A percentile compares a stretch with the other conserved stretches of the same genome.
These are phyloP conservation scores for Coprinellus micaceus DNA, from an alignment of 768 basidiomycete species.

Conservation along the genomic window DNA sequence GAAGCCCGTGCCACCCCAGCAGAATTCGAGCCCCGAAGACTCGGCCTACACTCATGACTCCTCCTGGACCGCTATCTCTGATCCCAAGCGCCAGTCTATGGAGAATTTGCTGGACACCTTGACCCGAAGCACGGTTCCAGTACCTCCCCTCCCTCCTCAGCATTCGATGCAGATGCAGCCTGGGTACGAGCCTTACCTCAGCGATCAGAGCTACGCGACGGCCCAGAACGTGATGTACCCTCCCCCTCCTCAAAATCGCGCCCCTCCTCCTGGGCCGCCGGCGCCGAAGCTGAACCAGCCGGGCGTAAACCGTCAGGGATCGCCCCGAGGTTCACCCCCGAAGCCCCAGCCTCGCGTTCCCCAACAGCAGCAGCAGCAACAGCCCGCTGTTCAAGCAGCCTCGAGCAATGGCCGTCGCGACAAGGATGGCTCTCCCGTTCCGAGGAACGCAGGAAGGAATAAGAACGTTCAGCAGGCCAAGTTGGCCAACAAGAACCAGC, in stretches of 20 bases:
- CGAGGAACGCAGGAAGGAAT: slow-evolving; percentile 28
- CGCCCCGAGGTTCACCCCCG: slow-evolving; percentile 65
- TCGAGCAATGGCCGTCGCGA: slow-evolving; percentile 55
- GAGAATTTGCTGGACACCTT: slow-evolving; percentile 78
- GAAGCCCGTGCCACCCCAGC: slow-evolving; percentile 57
- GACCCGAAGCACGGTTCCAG: slow-evolving; percentile 45
- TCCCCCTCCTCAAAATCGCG: slow-evolving; percentile 38
- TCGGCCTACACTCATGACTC: slow-evolving; percentile 55
- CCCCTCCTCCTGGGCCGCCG: slow-evolving; percentile 46
- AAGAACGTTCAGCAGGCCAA: slow-evolving; percentile 38
- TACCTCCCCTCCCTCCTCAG: slow-evolving; percentile 28
- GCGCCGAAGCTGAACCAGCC: slow-evolving; percentile 50
- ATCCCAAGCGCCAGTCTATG: slow-evolving; percentile 79
- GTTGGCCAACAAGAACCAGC: slow-evolving; percentile 42
- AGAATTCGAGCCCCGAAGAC: slow-evolving; percentile 35
- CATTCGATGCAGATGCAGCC: slow-evolving; percentile 31
- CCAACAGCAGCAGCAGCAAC: no score
- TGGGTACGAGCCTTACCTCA: slow-evolving; percentile 45
- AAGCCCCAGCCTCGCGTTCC: slow-evolving; percentile 50
- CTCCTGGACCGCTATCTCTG: slow-evolving; percentile 48
- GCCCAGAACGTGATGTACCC: no score
- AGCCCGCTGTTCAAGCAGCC: slow-evolving; percentile 39
- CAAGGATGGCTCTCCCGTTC: slow-evolving; percentile 66
- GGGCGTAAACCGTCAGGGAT: slow-evolving; percentile 40
- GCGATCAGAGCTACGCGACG: slow-evolving; percentile 31